Base-by-base conservation (phyloP, 1,284 basidiomycete genomes). In the Ganoderma multipileum region DNA sequence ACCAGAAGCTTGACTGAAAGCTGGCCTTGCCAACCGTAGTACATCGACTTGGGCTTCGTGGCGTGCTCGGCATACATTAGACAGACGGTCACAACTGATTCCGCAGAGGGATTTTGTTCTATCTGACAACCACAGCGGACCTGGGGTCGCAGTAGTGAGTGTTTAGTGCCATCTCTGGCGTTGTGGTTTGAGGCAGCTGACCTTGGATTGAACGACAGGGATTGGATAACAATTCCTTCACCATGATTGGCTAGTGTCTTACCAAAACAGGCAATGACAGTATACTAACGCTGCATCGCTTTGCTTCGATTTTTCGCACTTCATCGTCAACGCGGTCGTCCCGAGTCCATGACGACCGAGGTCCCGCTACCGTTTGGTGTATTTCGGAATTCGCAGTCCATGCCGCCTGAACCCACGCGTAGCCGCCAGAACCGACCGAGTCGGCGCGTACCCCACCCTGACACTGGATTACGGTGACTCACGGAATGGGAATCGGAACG, bases 401-500 rank as follows among this genome's bases (percentile, higher is more conserved):
- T 20, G 36, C 57, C 57, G 11, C 57, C 1, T 16, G 28, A 36
- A 26, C 8, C 58, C 12, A 23, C 26, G 58, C 58, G 39, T 41
- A 38, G 36, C 38, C 36, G 36, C 58, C n/a, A 23, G 8, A 60
- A n/a, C 18, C 14, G n/a, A 30, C n/a, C 20, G 16, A 59, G n/a
- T 41, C n/a, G 38, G n/a, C 36, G 57, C 57, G 33, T 18, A 20
- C 11, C 18, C 38, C n/a, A 9, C 36, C 26, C 57, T 59, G 57
- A 59, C 28, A 55, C 18, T 14, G n/a, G 4, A 11, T 42, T 20
- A 52, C 74, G 75, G 74, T 75, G 65, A 57, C 61, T 41, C 62
- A 73, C 75, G 75, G 75, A 69, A 62, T 68, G 64, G 65, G 12
- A 61, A 57, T 75, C 75, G 75, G 75, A 67, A 72, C 61, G 72